A percentile compares a stretch with the other conserved stretches of the same genome.
Conservation (phyloP, 345 rosid species). For the Adansonia digitata region DNA sequence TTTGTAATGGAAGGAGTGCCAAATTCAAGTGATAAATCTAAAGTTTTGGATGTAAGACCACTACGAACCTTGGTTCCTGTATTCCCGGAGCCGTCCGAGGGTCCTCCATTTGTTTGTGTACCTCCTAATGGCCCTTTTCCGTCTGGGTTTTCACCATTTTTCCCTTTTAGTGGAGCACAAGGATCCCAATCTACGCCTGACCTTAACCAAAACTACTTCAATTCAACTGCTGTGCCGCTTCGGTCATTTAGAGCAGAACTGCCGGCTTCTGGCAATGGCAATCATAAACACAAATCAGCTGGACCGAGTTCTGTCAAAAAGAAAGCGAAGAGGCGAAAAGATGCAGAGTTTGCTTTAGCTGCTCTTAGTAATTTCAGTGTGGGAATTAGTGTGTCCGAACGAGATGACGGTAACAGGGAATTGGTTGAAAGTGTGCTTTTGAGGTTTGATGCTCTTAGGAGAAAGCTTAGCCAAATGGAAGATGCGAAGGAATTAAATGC, state of each 20-base stretch:
- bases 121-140: conserved; percentile 57
- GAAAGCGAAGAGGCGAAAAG: conserved; percentile 15
- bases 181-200: conserved; percentile 31
- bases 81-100: conserved; percentile 40
- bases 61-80: conserved; percentile 8
- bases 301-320: conserved; percentile 13
- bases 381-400: conserved; percentile 27
- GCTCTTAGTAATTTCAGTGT: conserved; percentile 14
- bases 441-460: conserved; percentile 44
- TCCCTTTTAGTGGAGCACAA: conserved; percentile 43
- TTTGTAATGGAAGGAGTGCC: not conserved
- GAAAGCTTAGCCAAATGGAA: conserved; percentile 45
- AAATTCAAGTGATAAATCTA: not conserved
- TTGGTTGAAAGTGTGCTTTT: conserved; percentile 32
- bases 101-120: conserved; percentile 42
- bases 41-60: not conserved
- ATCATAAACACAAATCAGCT: not conserved
- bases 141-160: conserved; percentile 64
- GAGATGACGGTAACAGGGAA: conserved; percentile 44
- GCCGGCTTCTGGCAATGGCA: conserved; percentile 20
- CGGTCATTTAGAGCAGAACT: conserved; percentile 43
- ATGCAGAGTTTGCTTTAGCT: not conserved
- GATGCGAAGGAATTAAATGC: conserved; percentile 36
- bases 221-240: conserved; percentile 41
- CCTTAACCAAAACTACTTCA: conserved; percentile 35